Base-by-base conservation (phyloP, 257 asterid genomes). In the Capsicum baccatum region DNA sequence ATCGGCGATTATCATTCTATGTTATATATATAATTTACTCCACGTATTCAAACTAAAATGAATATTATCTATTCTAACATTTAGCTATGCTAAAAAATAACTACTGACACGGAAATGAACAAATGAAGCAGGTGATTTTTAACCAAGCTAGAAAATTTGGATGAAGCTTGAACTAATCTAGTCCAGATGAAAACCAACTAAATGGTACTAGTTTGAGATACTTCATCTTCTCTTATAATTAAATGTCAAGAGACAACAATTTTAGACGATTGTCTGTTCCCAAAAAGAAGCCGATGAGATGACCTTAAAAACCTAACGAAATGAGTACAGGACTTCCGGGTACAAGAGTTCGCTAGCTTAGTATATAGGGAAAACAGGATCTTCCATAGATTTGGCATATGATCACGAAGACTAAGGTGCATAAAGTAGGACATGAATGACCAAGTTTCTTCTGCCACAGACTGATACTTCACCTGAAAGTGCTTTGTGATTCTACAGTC, bases 101-200 rank as follows among this genome's bases (percentile, higher is more conserved):
- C n/a, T 1, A 48, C 60, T 48, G 80, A 48, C 42, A 48, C 44
- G 1, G 1, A 7, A 48, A 19, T 73, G 44, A 11, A 39, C 60
- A 73, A 19, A 73, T 6, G 42, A 48, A 48, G 80, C 37, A 73
- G 80, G 48, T 73, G 19, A 73, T 73, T n/a, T 73, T 26, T 73
- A 48, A 73, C 57, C 80, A 73, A 48, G 48, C 1, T 6, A 47
- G 13, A 73, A 48, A 71, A 17, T 16, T 44, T 17, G 6, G 57
- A 9, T 71, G 58, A 71, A 71, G 3, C 79, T 50, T 50, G 2
- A 74, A 74, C 44, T 21, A 74, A 74, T 74, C 44, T 74, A 74
- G 59, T 74, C 80, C 80, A 50, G 80, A 74, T 21, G 62, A 74
- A 19, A 74, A 74, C 44, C 80, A 50, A 74, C 80, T 52, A 19